Base-by-base conservation (phyloP, 2,329 filamentous ascomycete genomes). In the Tolypocladium ophioglossoides region DNA sequence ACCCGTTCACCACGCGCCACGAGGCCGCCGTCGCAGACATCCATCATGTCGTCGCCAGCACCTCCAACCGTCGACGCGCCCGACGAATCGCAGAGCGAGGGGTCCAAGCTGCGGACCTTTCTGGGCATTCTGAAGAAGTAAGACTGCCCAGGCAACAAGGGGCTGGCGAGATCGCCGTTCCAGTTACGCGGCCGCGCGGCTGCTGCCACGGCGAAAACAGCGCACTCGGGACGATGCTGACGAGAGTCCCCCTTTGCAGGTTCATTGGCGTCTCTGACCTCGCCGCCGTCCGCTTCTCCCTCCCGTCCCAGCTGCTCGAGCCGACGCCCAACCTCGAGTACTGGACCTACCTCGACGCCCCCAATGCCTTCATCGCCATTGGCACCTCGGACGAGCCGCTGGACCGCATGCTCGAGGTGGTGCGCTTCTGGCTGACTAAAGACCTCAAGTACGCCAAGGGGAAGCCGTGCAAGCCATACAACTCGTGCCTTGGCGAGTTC, bases 381-480 rank as follows among this genome's bases (percentile, higher is more conserved):
- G 94, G 92, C 63, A 92, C 92, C 63, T 94, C 92, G 20, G 88
- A 97, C 63, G 90, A 97, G 63, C 82, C 87, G 12, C 76, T 97
- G 54, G 92, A 94, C 63, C 90, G 94, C 62, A 96, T 96, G 89
- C 81, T 99, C 52, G 91, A 92, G 66, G 90, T 95, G 34, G 73
- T 97, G 63, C 85, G 91, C 56, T 99, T 97, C 73, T 99, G 94
- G 94, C 95, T 97, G 65, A 97, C 94, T 58, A 99, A 99, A 71
- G 94, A 99, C 70, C 71, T 99, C 71, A 99, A 99, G 82, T 99
- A 97, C 66, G 89, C 95, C 69, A 97, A 97, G 75, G 92, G 92
- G 56, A 95, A 91, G 75, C 94, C 94, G 46, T 97, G 92, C 83
- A 99, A 99, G 73, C 94, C 94, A 12, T 99, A 99, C 75, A 99